Conservation (phyloP, 2,329 filamentous ascomycete species). For the Claviceps cyperi region DNA sequence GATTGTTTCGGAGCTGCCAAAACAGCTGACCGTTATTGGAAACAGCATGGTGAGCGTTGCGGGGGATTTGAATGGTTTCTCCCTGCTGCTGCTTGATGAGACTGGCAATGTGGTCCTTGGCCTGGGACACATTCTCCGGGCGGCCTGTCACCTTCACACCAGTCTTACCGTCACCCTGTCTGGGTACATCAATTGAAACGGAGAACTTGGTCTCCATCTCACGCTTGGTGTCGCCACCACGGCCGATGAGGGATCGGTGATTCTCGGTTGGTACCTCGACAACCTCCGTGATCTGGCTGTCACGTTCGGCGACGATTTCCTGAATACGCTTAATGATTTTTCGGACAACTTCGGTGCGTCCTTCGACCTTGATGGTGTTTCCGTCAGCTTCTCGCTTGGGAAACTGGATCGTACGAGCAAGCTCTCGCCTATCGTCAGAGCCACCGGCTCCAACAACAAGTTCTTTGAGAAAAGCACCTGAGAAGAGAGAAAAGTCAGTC, state of each 20-base stretch:
- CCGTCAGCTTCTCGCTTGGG: constrained; percentile 76
- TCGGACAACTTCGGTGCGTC: constrained; percentile 68
- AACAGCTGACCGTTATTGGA: constrained; percentile 88
- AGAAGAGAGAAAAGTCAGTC: constrained; percentile 2
- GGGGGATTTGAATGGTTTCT: constrained; percentile 74
- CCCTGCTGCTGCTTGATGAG: constrained; percentile 77
- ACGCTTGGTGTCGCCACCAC: constrained; percentile 75
- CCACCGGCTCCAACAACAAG: constrained; percentile 83
- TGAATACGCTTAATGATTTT: constrained; percentile 76
- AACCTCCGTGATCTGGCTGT: constrained; percentile 64
- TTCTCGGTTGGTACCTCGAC: constrained; percentile 80
- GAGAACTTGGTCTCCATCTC: constrained; percentile 75
- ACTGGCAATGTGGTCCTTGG: constrained; percentile 69
- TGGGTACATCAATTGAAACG: constrained; percentile 79
- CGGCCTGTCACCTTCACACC: constrained; percentile 76
- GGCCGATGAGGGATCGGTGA: constrained; percentile 81
- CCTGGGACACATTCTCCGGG: constrained; percentile 64
- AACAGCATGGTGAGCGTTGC: constrained; percentile 68
- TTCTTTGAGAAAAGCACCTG: constrained; percentile 70
- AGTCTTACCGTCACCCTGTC: constrained; percentile 71
- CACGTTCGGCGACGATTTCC: constrained; percentile 66
- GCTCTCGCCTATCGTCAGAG: constrained; percentile 67
- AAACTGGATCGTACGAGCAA: constrained; percentile 87
- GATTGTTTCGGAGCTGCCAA: constrained; percentile 73
- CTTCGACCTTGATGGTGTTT: constrained; percentile 77